These are phyloP conservation scores for Violaceomyces palustris DNA, from an alignment of 1,284 basidiomycete genomes.

Conservation along the genomic window DNA sequence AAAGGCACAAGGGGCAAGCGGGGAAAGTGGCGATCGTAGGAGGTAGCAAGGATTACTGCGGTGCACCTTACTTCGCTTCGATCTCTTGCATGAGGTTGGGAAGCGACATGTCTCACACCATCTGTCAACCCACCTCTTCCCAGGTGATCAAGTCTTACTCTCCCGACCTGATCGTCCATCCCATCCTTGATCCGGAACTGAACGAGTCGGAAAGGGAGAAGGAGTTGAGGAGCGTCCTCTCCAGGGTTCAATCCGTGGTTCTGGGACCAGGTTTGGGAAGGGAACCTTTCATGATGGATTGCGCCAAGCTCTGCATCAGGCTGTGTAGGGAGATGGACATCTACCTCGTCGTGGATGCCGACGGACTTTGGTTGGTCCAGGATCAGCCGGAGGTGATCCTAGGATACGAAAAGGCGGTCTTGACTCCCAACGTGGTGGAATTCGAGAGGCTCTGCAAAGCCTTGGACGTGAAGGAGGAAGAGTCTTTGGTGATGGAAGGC, in stretches of 20 bases:
- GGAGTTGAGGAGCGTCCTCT: conserved; percentile 66
- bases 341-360: conserved; percentile 89
- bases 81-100: conserved; percentile 56
- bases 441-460: conserved; percentile 77
- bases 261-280: conserved; percentile 76
- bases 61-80: conserved; percentile 73
- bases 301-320: conserved; percentile 57
- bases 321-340: conserved; percentile 62
- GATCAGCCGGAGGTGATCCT: conserved; percentile 69
- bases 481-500: conserved; percentile 54
- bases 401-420: conserved; percentile 72
- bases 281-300: conserved; percentile 80
- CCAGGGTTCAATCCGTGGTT: conserved; percentile 82
- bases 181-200: conserved; percentile 61
- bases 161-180: conserved; percentile 90
- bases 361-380: conserved; percentile 74
- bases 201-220: conserved; percentile 54
- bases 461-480: conserved; percentile 56
- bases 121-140: conserved; percentile 81
- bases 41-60: conserved; percentile 88
- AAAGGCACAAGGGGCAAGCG: conserved; percentile 92
- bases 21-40: conserved; percentile 91
- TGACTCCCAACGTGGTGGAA: conserved; percentile 93
- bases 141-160: conserved; percentile 91
- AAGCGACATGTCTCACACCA: conserved; percentile 89